phyloP scores from a whole-genome alignment of 1,284 basidiomycete species.

The Marasmius oreades region DNA sequence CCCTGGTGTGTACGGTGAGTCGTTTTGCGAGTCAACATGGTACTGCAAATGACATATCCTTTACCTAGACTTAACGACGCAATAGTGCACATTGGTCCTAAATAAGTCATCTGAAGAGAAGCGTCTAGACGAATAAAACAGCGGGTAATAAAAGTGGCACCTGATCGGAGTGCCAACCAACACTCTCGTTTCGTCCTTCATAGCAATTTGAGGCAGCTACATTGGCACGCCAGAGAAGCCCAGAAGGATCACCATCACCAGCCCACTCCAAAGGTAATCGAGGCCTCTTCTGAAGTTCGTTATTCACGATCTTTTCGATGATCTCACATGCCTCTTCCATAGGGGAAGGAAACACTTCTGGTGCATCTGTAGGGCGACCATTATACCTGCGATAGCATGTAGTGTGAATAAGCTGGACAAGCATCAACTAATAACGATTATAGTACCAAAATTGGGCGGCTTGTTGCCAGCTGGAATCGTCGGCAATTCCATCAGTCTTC shows the following conservation, averaged over 20 bases:
- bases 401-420: too few species aligned
- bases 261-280: slow-evolving; percentile 76
- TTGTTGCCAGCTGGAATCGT: slow-evolving; percentile 52
- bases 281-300: slow-evolving; percentile 58
- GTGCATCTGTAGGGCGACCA: slow-evolving; percentile 57
- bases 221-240: slow-evolving; percentile 76
- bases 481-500: slow-evolving; percentile 36
- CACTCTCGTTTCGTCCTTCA: slow-evolving; percentile 78
- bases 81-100: slow-evolving; percentile 91
- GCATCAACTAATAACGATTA: too few species aligned
- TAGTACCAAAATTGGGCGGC: slow-evolving; percentile 64
- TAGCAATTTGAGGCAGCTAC: slow-evolving; percentile 93
- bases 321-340: slow-evolving; percentile 81
- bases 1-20: slow-evolving; percentile 40
- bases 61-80: slow-evolving; percentile 88
- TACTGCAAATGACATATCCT: slow-evolving; percentile 17
- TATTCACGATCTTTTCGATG: slow-evolving; percentile 76
- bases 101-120: slow-evolving; percentile 49
- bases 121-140: background rate
- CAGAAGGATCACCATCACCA: slow-evolving; percentile 24
- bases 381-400: slow-evolving; percentile 62
- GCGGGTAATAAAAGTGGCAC: background rate
- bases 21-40: too few species aligned
- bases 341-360: slow-evolving; percentile 58
- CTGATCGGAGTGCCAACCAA: slow-evolving; percentile 84